phyloP scores from a whole-genome alignment of 1,139 yeast species.

The Saccharomyces uvarum region DNA sequence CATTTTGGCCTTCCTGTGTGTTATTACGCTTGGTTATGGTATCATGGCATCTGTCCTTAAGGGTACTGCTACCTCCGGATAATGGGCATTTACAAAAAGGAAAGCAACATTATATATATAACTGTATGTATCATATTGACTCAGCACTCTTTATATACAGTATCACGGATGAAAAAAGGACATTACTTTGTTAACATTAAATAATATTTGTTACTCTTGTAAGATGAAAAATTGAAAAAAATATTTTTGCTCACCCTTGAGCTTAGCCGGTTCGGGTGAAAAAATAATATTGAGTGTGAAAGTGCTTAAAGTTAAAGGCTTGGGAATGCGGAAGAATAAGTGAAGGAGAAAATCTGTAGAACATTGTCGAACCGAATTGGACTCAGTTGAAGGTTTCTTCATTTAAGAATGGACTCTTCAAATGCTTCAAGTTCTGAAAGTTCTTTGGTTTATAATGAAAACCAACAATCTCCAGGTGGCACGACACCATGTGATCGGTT shows the following conservation, averaged over 20 bases:
- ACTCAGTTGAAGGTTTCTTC: not conserved
- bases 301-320: not conserved
- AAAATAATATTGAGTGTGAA: not conserved
- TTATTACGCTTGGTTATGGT: slow-evolving; percentile 60
- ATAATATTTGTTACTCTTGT: not conserved
- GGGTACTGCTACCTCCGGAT: slow-evolving; percentile 9
- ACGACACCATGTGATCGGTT: not conserved
- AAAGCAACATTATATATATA: not conserved
- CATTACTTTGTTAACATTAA: not conserved
- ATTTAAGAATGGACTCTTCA: not conserved
- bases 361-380: not conserved
- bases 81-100: not conserved
- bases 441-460: not conserved
- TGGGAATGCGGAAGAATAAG: not conserved
- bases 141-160: not conserved
- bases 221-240: not conserved
- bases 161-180: not conserved
- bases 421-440: not conserved
- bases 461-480: not conserved
- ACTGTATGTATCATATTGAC: not conserved
- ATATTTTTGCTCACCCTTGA: not conserved
- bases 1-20: slow-evolving; percentile 46
- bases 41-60: slow-evolving; percentile 43
- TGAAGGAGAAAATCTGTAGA: not conserved
- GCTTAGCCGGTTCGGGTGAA: not conserved